Base-by-base conservation (phyloP, 2,329 filamentous ascomycete genomes). In the Fusarium domesticum region DNA sequence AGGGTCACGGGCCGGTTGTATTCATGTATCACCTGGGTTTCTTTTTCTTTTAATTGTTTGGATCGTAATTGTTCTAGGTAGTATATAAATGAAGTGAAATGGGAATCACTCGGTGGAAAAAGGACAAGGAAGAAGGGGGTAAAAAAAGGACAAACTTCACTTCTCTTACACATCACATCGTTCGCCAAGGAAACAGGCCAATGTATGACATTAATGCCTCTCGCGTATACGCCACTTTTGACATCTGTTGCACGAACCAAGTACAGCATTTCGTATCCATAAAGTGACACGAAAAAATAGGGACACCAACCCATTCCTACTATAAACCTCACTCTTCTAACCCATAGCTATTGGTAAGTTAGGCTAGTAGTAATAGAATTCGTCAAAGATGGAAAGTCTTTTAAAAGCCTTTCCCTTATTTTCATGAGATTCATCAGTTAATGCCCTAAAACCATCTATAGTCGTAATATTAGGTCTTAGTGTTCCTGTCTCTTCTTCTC, bases 161-260 rank as follows among this genome's bases (percentile, higher is more conserved):
- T 33, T 33, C n/a, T 33, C n/a, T 18, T 33, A 15, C 31, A 14
- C 8, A 14, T 16, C 15, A 4, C 31, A 14, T 16, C 31, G 8
- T 33, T 6, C 7, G 7, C 25, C 4, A 16, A 18, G 6, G 6
- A 18, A 6, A 18, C 15, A 33, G 12, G 14, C 10, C 14, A 11
- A 28, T 12, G 10, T 10, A 12, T 28, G 23, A 28, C 8, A 28
- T 12, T 4, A 28, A 11, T 28, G 10, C 23, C 7, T 10, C 14
- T 28, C 23, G 7, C 10, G 20, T 36, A 46, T 38, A 39, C 39
- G 40, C 48, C 45, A 50, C 42, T 34, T 19, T 53, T 54, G 51
- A 54, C 51, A 38, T 54, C 51, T 54, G 52, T 55, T 53, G 52
- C 55, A 54, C 51, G 40, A 55, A 50, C 20, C 11, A 28, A 14